Evolutionary conservation across 2,329 filamentous ascomycete species (phyloP), one percentile per base, ranked within the genome.

Genomic region (Microsporum ferrugineum): DNA sequence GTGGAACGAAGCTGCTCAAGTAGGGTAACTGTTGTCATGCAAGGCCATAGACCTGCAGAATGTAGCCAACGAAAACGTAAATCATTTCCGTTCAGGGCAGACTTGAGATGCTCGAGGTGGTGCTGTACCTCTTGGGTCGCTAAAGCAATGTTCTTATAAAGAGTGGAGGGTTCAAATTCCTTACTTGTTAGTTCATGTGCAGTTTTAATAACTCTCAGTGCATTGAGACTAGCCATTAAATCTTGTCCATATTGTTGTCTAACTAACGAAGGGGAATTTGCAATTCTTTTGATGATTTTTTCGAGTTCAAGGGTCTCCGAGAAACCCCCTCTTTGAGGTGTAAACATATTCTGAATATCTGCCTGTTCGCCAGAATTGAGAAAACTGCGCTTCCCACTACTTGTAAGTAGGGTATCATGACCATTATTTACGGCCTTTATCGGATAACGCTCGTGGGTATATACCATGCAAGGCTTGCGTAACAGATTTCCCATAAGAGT

Each of bases 1-100:
- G 66, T 73, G 0, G 72, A 74, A 14, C 75, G 71, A 0, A 82
- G 66, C 14, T 76, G 73, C n/a, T 76, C 69, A 1, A 82, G 71
- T 0, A 82, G 65, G 1, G 75, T 69, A 0, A 73, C 58, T 0
- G 72, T 69, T 0, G 71, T 77, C n/a, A 76, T 63, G 0, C 65
- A 69, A 1, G 78, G 79, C 72, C 75, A 79, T 0, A 79, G 66
- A 2, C 53, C 60, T n/a, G 47, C 74, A 27, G 66, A 45, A n/a
- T 68, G 61, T 0, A 80, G 70, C 78, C 78, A 80, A 3, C 56
- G 60, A 5, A 63, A 65, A 34, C 71, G 69, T 23, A 62, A n/a
- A 63, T 76, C 69, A 5, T 65, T 34, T 2, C 57, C 45, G n/a
- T 66, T 65, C 5, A 72, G 66, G 12, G 61, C 55, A 12, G 62